Evolutionary conservation across 2,329 filamentous ascomycete species (phyloP), one percentile per base, ranked within the genome.

Genomic region (Fusarium kyushuense): DNA sequence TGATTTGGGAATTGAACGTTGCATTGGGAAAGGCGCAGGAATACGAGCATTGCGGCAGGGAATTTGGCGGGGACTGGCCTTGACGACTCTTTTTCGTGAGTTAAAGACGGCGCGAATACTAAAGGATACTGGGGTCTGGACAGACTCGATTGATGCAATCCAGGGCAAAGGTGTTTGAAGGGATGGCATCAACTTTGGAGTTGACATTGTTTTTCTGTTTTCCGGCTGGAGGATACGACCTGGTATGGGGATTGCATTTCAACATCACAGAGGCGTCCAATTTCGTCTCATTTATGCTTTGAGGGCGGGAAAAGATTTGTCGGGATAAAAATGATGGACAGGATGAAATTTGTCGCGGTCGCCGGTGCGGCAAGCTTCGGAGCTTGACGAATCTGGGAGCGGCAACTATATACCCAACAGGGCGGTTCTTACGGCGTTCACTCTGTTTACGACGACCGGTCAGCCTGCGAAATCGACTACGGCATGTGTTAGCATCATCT

Each of bases 21-120:
- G 72, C 71, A 74, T 75, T 57, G 65, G 63, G 67, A 67, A 57
- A 63, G 74, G 74, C 74, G 72, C 73, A 68, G 65, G 58, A 65
- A 70, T 54, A 66, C 62, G 65, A 65, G 55, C 63, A 73, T 70
- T 63, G 63, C 53, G 67, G 58, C 63, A 64, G 48, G 61, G 67
- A 48, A 62, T 61, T 72, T 55, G 68, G 33, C 35, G 41, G 38
- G 36, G 46, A 45, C 41, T 58, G 55, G 55, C 51, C 51, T 54
- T 63, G 53, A 47, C 33, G 32, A 59, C 54, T 65, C 60, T 16
- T 17, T 49, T 60, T 61, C 35, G 14, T 30, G 46, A 42, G 42
- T 63, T 64, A 17, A 42, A 47, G 57, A 59, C 30, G 48, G 53
- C 41, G 54, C 30, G 11, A 58, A 57, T 43, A 63, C 55, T 58